A percentile compares a stretch with the other conserved stretches of the same genome.
phyloP scores from a whole-genome alignment of 495 filamentous ascomycete genomes.

The Xylaria sp. region DNA sequence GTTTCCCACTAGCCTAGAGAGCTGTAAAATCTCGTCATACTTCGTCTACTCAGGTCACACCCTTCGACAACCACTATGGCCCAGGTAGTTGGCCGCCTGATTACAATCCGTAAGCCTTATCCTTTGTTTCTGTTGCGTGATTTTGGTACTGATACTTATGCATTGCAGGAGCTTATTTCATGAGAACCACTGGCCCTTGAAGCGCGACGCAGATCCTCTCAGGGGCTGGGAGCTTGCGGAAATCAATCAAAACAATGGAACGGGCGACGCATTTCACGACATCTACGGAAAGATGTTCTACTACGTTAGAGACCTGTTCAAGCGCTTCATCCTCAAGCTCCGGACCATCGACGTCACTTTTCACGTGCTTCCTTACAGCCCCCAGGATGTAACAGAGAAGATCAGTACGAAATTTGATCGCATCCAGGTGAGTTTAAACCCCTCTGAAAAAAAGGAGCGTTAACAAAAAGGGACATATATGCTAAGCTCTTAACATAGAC shows the following conservation, averaged over 20 bases:
- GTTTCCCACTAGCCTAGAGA: neutral
- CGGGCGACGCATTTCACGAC: neutral
- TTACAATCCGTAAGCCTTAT: slow-evolving; percentile 3
- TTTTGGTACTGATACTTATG: neutral
- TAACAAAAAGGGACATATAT: neutral
- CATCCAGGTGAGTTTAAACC: slow-evolving; percentile 13
- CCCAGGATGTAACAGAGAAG: neutral
- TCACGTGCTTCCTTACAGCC: slow-evolving; percentile 2
- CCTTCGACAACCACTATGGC: neutral
- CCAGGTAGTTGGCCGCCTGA: neutral
- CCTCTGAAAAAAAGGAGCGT: neutral
- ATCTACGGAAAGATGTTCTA: slow-evolving; percentile 23
- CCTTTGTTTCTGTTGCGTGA: neutral
- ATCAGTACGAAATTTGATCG: neutral
- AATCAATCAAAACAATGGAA: neutral
- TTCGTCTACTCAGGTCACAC: neutral
- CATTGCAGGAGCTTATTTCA: slow-evolving; percentile 10
- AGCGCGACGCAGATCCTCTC: slow-evolving; percentile 8
- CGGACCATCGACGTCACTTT: neutral
- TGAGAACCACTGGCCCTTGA: slow-evolving; percentile 3
- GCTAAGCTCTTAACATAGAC: slow-evolving; percentile 5
- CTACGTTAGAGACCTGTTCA: slow-evolving; percentile 12
- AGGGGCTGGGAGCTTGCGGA: slow-evolving; percentile 11
- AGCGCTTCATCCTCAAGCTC: slow-evolving; percentile 14
- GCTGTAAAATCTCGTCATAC: neutral